Percentiles rank a stretch among this genome's conserved stretches.
Conservation (phyloP, 371 early-diverging fungal species). For the Mucor mucedo region DNA sequence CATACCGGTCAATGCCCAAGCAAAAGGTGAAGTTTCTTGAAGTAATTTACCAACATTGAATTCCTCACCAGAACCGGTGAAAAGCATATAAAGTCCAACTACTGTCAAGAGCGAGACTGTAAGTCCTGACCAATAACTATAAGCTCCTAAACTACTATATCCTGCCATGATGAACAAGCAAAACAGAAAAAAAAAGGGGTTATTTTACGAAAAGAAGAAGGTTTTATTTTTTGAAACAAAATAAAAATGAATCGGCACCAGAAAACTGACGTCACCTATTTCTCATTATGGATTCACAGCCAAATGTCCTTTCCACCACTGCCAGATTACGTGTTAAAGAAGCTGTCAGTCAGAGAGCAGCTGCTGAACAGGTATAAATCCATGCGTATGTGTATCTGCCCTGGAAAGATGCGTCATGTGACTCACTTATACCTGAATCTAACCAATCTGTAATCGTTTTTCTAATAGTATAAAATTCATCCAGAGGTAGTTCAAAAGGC, state of each 20-base stretch:
- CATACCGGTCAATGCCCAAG: slow-evolving; percentile 91
- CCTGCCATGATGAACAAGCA: slow-evolving; percentile 16
- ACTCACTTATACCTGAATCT: too few relatives aligned
- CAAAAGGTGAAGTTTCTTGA: slow-evolving; percentile 80
- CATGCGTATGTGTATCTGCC: too few relatives aligned
- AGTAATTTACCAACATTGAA: slow-evolving; percentile 88
- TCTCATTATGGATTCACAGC: background rate
- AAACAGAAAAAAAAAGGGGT: background rate
- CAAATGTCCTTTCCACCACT: background rate
- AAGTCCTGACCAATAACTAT: slow-evolving; percentile 33
- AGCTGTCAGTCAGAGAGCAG: too few relatives aligned
- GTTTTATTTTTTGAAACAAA: background rate
- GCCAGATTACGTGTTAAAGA: too few relatives aligned
- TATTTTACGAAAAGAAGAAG: background rate
- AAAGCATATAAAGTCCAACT: slow-evolving; percentile 79
- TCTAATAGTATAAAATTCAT: too few relatives aligned
- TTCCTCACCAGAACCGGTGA: slow-evolving; percentile 85
- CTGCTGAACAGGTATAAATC: too few relatives aligned
- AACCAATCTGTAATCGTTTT: too few relatives aligned
- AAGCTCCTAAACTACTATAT: slow-evolving; percentile 24
- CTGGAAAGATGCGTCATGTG: too few relatives aligned
- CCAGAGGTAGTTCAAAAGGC: too few relatives aligned
- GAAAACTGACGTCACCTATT: slow-evolving; percentile 2
- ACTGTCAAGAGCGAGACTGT: slow-evolving; percentile 40
- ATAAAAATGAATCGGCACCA: too few relatives aligned